phyloP scores from a whole-genome alignment of 495 filamentous ascomycete genomes.

The Xanthoparmelia taractica region DNA sequence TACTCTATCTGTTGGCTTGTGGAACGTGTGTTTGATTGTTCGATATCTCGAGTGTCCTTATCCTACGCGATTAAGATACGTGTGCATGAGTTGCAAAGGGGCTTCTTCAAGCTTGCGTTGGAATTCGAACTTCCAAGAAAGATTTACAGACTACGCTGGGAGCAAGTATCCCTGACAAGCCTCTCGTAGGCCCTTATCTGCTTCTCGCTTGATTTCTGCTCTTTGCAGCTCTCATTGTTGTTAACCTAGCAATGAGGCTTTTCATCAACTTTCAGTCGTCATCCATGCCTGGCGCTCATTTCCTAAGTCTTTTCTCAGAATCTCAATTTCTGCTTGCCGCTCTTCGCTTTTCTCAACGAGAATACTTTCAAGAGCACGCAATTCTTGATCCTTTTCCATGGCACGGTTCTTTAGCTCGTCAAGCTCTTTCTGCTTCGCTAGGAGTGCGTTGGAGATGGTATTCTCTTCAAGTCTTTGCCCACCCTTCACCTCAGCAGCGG shows the following conservation, averaged over 20 bases:
- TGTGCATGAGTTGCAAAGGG: background rate
- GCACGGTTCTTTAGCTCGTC: background rate
- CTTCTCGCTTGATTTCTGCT: background rate
- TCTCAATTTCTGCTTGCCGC: background rate
- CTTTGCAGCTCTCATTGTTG: background rate
- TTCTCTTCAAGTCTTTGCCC: background rate
- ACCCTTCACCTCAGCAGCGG: background rate
- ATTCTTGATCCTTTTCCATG: background rate
- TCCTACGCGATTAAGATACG: background rate
- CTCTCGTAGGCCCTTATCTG: background rate
- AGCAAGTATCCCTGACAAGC: background rate
- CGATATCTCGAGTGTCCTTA: background rate
- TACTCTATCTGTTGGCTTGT: background rate
- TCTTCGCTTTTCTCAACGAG: background rate
- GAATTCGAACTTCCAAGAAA: background rate
- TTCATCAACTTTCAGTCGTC: background rate
- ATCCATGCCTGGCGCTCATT: background rate
- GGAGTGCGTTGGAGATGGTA: background rate
- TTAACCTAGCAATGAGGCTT: background rate
- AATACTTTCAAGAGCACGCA: background rate
- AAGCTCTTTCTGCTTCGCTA: background rate
- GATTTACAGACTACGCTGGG: background rate
- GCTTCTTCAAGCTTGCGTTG: background rate
- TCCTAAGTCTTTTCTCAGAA: background rate
- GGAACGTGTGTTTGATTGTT: background rate